Conservation (phyloP, 1,284 basidiomycete genomes). For the Calocybe gambosa region DNA sequence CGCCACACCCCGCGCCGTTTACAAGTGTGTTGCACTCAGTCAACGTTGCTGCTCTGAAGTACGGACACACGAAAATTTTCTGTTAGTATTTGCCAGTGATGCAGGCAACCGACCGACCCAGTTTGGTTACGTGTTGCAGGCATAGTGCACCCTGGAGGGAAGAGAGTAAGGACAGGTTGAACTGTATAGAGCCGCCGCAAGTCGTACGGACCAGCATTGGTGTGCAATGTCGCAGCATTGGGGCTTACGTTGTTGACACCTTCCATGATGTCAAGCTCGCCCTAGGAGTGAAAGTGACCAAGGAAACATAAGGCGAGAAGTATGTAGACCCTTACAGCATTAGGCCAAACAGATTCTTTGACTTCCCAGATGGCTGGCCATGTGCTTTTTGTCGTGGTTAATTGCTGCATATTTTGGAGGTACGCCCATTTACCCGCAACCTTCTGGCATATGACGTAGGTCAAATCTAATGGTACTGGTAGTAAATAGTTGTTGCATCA, state of each 20-base stretch:
- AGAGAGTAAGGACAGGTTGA: too few relatives aligned
- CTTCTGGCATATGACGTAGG: constrained; percentile 35
- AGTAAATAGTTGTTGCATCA: background rate
- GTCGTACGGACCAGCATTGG: constrained; percentile 33
- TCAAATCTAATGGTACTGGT: constrained; percentile 24
- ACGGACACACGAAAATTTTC: background rate
- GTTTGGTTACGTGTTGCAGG: constrained; percentile 28
- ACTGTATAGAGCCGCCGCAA: too few relatives aligned
- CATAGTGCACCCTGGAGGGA: constrained; percentile 34
- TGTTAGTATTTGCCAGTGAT: background rate
- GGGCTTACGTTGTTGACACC: constrained; percentile 45
- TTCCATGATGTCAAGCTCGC: constrained; percentile 45
- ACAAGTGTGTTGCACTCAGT: constrained; percentile 46
- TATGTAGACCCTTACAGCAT: constrained; percentile 21
- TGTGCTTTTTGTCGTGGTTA: constrained; percentile 28
- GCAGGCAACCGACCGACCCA: constrained; percentile 19
- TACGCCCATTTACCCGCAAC: constrained; percentile 27
- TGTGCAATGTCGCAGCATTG: constrained; percentile 51
- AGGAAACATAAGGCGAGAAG: background rate
- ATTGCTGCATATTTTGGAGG: constrained; percentile 1
- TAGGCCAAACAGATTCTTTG: constrained; percentile 29
- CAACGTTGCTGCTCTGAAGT: constrained; percentile 27
- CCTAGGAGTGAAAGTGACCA: constrained; percentile 16
- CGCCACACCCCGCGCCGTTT: constrained; percentile 56
- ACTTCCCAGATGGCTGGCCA: constrained; percentile 54